These are phyloP conservation scores for Biscutella laevigata DNA, from an alignment of 441 rosid genomes.

Conservation along the genomic window DNA sequence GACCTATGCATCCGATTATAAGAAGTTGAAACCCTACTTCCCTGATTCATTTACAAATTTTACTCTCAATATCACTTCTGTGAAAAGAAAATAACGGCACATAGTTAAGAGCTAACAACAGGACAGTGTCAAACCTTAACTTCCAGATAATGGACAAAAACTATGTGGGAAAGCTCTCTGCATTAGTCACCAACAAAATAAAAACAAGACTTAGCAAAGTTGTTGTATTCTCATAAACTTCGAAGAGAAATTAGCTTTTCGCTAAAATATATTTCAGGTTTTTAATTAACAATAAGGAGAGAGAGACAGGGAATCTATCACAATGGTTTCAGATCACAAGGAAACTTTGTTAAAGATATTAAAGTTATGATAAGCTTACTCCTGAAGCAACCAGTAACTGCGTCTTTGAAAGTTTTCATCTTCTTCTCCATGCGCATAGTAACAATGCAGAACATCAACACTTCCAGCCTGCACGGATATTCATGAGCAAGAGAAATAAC, in stretches of 20 bases:
- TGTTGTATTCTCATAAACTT: conserved; percentile 1
- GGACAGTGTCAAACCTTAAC: conserved; percentile 52
- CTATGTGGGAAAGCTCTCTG: conserved; percentile 80
- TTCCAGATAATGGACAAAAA: conserved; percentile 81
- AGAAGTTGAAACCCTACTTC: conserved; percentile 49
- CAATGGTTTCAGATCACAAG: background rate
- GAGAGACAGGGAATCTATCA: background rate
- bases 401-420: conserved; percentile 86
- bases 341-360: conserved; percentile 2
- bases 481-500: background rate
- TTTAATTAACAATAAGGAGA: background rate
- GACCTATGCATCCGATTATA: conserved; percentile 40
- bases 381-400: conserved; percentile 95
- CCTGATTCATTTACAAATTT: conserved; percentile 30
- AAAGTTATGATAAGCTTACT: conserved; percentile 46
- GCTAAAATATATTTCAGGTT: background rate
- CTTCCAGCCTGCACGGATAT: conserved; percentile 65
- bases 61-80: background rate
- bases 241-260: background rate
- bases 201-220: conserved; percentile 15
- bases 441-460: conserved; percentile 84
- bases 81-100: background rate
- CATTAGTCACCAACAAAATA: conserved; percentile 19
- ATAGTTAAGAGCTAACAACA: background rate
- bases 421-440: conserved; percentile 95